Base-by-base conservation (phyloP, 1,139 yeast genomes). In the Pichia sp. region DNA sequence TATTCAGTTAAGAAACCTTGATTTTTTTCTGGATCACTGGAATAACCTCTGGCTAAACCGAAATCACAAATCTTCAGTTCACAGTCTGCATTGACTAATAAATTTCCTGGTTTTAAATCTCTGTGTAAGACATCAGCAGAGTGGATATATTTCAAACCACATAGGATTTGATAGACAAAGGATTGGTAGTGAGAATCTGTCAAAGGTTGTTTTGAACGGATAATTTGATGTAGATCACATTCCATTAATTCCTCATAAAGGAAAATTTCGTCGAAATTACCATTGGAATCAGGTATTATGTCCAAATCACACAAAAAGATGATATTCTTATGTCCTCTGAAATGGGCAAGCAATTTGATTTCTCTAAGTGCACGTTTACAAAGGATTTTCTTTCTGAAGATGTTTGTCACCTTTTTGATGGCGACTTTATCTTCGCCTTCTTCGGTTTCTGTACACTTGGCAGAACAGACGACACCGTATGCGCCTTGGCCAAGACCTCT, bases 401-500 rank as follows among this genome's bases (percentile, higher is more conserved):
- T 87, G 67, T 89, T 90, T 45, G 97, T 90, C 57, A 93, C 91
- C 69, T 91, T 88, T 67, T 93, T 93, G 63, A 93, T 89, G 38
- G 99, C 99, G 35, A 93, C 96, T n/a, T 75, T 67, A 14, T 84
- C 85, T 50, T 83, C 88, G 46, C 83, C 88, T 49, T 86, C 93
- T 20, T 81, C 78, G 2, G 79, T 71, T 46, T 81, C 85, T 6
- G 77, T 71, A 66, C 91, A 91, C 60, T 81, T 79, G 30, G 99
- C 98, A 1, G 96, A 86, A 61, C 96, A 93, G 6, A 93, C 98
- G 7, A 91, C 82, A 30, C 99, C 99, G 63, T 93, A 93, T 1
- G 99, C 97, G 4, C 99, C 99, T 60, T 91, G 96, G 24, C 99
- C 99, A 42, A 93, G 76, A 59, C 90, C 96, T 60, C 90, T 88